These are phyloP conservation scores for Rhodamnia rubescens DNA, from an alignment of 345 rosid species.

Conservation along the genomic window DNA sequence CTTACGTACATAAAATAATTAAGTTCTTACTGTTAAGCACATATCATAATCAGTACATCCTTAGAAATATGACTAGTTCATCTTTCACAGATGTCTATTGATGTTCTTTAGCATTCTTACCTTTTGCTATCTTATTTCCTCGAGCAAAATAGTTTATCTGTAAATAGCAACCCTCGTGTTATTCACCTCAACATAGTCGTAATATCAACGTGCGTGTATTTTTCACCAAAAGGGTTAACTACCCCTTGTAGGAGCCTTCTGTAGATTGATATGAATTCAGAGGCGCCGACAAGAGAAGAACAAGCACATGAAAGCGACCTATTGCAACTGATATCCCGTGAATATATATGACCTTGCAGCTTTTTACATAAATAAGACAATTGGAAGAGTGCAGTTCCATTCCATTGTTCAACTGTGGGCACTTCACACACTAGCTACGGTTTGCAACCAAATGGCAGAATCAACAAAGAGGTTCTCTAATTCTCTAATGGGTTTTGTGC, in stretches of 20 bases:
- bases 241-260: not conserved
- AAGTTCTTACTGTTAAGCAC: too few species aligned
- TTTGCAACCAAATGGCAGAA: not conserved
- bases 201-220: not conserved
- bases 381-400: not conserved
- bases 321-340: not conserved
- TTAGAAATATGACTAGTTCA: too few species aligned
- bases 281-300: not conserved
- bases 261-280: not conserved
- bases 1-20: too few species aligned
- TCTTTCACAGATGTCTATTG: too few species aligned
- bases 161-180: too few species aligned
- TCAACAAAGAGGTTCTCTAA: not conserved
- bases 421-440: not conserved
- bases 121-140: too few species aligned
- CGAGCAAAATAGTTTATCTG: too few species aligned
- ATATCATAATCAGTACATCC: too few species aligned
- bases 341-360: not conserved
- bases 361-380: not conserved
- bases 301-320: not conserved
- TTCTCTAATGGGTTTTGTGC: not conserved
- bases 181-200: too few species aligned
- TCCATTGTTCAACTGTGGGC: not conserved
- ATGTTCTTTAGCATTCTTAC: too few species aligned
- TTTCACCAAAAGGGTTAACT: not conserved